Base-by-base conservation (phyloP, 1,284 basidiomycete genomes). In the Microbotryum scabiosae region DNA sequence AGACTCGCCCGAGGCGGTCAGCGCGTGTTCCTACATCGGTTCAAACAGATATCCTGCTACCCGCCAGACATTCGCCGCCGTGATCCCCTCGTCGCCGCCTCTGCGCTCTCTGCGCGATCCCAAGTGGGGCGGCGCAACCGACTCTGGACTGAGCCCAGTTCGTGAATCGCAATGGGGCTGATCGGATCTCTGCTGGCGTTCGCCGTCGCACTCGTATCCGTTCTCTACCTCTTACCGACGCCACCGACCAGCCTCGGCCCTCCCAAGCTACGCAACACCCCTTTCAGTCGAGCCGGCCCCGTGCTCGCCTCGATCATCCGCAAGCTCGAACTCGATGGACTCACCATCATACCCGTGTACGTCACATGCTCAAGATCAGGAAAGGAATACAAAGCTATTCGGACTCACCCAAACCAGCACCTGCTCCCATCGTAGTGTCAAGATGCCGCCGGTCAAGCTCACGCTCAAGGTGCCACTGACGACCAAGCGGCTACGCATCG, bases 311-410 rank as follows among this genome's bases (percentile, higher is more conserved):
- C 48, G 3, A 47, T 30, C 5, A 12, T 62, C 23, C 54, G 49
- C 5, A n/a, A 56, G 43, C 54, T 65, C 18, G 41, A 49, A 25
- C 50, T 65, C 5, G 57, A 57, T 14, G 64, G 64, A 5, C 41
- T 65, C 18, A 65, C 61, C 12, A 44, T 60, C 46, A 56, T 65
- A 32, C 64, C 64, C 10, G 36, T 62, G 63, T 57, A 51, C 50
- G 62, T 16, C 14, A 14, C 43, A 25, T 23, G 21, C 23, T 49
- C 23, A 49, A 28, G 23, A 14, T 6, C 12, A 49, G 21, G 20
- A 14, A n/a, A 49, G 21, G 16, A 4, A 23, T 49, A 26, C 12
- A 20, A 23, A 8, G 30, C 12, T n/a, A 26, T 49, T 49, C 20
- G 16, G 10, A 23, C 16, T 49, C 36, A 41, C 47, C 47, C 10